Base-by-base conservation (phyloP, 1,284 basidiomycete genomes). In the Cutaneotrichosporon mucoides region DNA sequence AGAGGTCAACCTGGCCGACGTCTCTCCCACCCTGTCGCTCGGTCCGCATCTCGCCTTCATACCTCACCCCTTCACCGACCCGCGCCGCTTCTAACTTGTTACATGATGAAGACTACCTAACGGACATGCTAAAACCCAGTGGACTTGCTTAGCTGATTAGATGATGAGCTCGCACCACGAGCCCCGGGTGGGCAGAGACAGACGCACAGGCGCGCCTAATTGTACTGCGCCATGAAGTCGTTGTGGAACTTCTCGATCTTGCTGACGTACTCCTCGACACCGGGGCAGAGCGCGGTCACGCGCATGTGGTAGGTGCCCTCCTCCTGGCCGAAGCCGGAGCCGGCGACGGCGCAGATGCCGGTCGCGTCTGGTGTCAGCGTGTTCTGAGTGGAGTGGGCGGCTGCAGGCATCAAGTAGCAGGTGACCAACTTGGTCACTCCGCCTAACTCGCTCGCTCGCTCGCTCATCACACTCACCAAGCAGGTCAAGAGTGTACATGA, bases 341-440 rank as follows among this genome's bases (percentile, higher is more conserved):
- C 93, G 7, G 92, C 89, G 1, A 96, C 89, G 24, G 91, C 90
- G 69, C 92, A 96, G 68, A 96, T 95, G 37, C 93, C 93, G 0
- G 92, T 95, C 66, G 85, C 84, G 65, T 95, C 78, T 77, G 57
- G 2, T 24, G 45, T 57, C 15, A 57, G 56, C 24, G 24, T 24
- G 24, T 24, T 24, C 24, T 24, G 24, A 24, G 24, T 24, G 24
- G 24, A 24, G 24, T 24, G 24, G 24, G 24, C 24, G 24, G 24
- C 24, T 24, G 24, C 24, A 24, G 24, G 24, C 24, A 24, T 24
- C 24, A 24, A 24, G 24, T 24, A 24, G 24, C 24, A 24, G 24
- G 24, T 24, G 24, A 24, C 24, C 24, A 24, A 24, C 24, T 24
- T 24, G 24, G 24, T 24, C 24, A 24, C 24, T 24, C 24, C 24